Conservation (phyloP, 805 yeast genomes). For the Lachancea kluyveri region DNA sequence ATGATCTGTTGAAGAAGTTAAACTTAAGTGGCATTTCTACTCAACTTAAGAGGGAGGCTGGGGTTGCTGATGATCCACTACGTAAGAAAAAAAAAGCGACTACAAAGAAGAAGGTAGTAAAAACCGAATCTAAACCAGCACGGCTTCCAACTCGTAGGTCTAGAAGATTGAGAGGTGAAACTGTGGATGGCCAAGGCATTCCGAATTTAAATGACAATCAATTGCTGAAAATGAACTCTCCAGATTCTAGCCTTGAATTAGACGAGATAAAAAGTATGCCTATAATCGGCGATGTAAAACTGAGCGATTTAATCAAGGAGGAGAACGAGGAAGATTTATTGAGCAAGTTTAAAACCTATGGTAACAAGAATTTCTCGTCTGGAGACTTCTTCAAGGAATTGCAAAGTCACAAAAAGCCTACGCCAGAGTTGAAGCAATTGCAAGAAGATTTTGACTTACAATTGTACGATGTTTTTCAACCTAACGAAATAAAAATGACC, state of each 20-base stretch:
- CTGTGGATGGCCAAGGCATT: conserved; percentile 41
- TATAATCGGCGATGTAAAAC: conserved; percentile 57
- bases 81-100: conserved; percentile 16
- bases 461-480: conserved; percentile 52
- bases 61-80: conserved; percentile 27
- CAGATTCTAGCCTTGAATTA: conserved; percentile 33
- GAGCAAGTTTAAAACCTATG: conserved; percentile 26
- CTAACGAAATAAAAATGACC: conserved; percentile 65
- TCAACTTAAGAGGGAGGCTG: conserved; percentile 45
- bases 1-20: conserved; percentile 63
- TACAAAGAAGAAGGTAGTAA: conserved; percentile 21
- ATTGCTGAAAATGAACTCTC: conserved; percentile 18
- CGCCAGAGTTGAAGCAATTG: conserved; percentile 38
- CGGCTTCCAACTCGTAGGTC: conserved; percentile 66
- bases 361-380: conserved; percentile 41
- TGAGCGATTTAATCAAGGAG: conserved; percentile 50
- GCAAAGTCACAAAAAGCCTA: conserved; percentile 29
- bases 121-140: conserved; percentile 17
- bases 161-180: conserved; percentile 66
- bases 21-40: conserved; percentile 55
- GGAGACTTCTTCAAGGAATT: conserved; percentile 66
- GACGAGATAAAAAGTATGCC: conserved; percentile 51
- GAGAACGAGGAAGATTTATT: conserved; percentile 32
- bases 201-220: conserved; percentile 24
- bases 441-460: conserved; percentile 50